Base-by-base conservation (phyloP, 192 early-diverging fungal species). In the Rhizoclosmatium sp. region DNA sequence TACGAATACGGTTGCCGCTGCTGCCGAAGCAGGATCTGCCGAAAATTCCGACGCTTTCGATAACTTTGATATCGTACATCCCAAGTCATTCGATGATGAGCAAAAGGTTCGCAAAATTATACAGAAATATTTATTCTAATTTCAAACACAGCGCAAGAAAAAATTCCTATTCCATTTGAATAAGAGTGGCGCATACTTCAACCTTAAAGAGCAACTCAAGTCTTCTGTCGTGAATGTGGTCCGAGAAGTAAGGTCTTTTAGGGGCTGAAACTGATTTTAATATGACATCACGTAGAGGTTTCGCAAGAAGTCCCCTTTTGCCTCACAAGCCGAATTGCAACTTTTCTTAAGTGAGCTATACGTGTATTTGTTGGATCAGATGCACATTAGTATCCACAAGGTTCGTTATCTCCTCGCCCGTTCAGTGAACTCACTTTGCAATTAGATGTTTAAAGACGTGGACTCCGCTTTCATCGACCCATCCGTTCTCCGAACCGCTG, bases 111-210 rank as follows among this genome's bases (percentile, higher is more conserved):
- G 54, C 54, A 9, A 56, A 56, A 56, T 21, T 21, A 65, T 69
- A 69, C 16, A 14, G 46, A 62, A 80, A 65, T 19, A 4, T 72
- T 3, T 45, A 41, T 47, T 12, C 7, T 40, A n/a, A 79, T 23
- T 64, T 46, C 23, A 14, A 49, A 42, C 23, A 47, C 59, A 90
- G 85, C 51, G 86, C 4, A 85, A 82, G 81, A 89, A 88, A 64
- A 75, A 81, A 71, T 90, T 91, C 71, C 65, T 91, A 61, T 91
- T 82, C 60, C 88, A 90, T 81, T 65, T 91, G 62, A 91, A 91
- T 82, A 85, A 84, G 54, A 88, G 82, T 68, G 90, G 90, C 4
- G 82, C 83, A 2, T 91, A 91, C 68, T 91, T 89, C 65, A 83
- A 75, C 40, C 84, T 91, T 45, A 91, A 91, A 59, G 90, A 91